Evolutionary conservation across 2,329 filamentous ascomycete species (phyloP).

Genomic region (Diplodia seriata): DNA sequence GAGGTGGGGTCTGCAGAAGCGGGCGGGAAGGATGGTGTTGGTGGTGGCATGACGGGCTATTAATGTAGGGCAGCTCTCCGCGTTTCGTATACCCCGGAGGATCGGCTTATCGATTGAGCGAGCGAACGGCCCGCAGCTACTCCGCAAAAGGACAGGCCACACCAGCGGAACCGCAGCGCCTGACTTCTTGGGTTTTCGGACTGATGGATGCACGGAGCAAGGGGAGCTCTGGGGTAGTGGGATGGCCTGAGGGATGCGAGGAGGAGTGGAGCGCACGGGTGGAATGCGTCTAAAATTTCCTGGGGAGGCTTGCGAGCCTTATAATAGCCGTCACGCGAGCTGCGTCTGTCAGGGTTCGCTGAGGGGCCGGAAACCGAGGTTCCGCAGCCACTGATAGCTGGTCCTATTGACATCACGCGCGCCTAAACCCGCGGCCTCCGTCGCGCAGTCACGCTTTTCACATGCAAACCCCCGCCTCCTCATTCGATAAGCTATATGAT

Average conservation of each 20-base stretch:
- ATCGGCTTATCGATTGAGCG: conserved; percentile 31
- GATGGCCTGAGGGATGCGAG: conserved; percentile 19
- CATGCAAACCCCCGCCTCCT: conserved; percentile 24
- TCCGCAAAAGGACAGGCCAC: conserved; percentile 12
- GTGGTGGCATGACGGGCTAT: conserved; percentile 33
- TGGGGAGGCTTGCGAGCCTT: conserved; percentile 17
- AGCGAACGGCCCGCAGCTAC: conserved; percentile 26
- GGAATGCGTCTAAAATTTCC: background rate
- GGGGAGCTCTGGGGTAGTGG: conserved; percentile 7
- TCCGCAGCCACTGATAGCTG: background rate
- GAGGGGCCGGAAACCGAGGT: conserved; percentile 25
- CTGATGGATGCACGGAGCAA: conserved; percentile 22
- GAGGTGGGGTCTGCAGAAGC: conserved; percentile 20
- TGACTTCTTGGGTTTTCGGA: conserved; percentile 16
- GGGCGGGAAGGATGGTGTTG: conserved; percentile 34
- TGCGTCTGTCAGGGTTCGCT: conserved; percentile 17
- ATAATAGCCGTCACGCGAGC: conserved; percentile 26
- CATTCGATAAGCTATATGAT: conserved; percentile 48
- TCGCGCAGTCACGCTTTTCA: conserved; percentile 28
- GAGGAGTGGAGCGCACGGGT: conserved; percentile 19
- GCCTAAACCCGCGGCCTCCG: conserved; percentile 2
- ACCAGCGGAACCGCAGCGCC: conserved; percentile 4
- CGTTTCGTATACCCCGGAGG: conserved; percentile 28
- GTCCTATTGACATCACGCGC: conserved; percentile 13
- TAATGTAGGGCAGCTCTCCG: conserved; percentile 26